Evolutionary conservation across 148 eudicot genomes (phyloP), one percentile per base, ranked within the genome.

Genomic region (Vaccinium myrtillus): DNA sequence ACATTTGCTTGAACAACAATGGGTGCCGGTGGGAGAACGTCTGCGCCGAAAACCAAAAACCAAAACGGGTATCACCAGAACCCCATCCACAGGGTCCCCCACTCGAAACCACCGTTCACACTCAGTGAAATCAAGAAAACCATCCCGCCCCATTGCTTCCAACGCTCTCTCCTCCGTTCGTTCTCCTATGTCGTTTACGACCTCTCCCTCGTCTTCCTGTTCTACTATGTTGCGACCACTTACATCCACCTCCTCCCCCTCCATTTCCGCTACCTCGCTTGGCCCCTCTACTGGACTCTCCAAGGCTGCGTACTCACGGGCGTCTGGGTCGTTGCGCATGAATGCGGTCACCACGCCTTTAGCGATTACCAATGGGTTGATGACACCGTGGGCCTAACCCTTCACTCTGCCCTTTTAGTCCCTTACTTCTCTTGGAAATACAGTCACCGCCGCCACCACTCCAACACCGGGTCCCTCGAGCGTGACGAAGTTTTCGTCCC

Each of bases 341-440:
- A 91, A 79, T 91, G 95, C 2, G 91, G 95, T 55, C 95, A 93
- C 82, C 93, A 91, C 12, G 93, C 95, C 0, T 90, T 93, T 54
- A 93, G 95, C 27, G 90, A 93, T 65, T 88, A 91, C 88, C 92
- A 88, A 51, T 89, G 87, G 91, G 83, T 93, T 0, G 93, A 93
- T 54, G 93, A 93, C 87, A 79, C 78, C 0, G 92, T 93, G 54
- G 95, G 94, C 80, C 87, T 93, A 19, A n/a, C 88, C 86, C 92
- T 93, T 12, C 95, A 93, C 84, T 90, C 94, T 0, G 80, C 81
- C 73, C 93, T 91, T 49, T 16, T 93, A 8, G 94, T 93, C 65
- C 95, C 94, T 1, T 91, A 90, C 87, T 93, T 91, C 90, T 92
- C 94, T 1, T 89, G 93, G 94, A 92, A 92, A 76, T 92, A 90